Conservation (phyloP, 257 asterid genomes). For the Forsythia suspensa region DNA sequence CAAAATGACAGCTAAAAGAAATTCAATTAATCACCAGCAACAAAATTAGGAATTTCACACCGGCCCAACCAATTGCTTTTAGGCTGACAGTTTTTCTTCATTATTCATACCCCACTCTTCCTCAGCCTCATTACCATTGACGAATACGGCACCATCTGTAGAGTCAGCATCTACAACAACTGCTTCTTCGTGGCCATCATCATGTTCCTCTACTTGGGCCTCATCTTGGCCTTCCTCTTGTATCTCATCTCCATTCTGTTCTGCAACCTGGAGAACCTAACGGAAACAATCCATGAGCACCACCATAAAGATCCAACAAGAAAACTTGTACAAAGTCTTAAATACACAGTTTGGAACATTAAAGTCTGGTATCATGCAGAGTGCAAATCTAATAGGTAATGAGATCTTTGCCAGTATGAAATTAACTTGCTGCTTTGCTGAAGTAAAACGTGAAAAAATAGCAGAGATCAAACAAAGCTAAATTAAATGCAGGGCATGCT, state of each 20-base stretch:
- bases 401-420: background rate
- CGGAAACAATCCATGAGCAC: conserved; percentile 16
- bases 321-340: background rate
- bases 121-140: conserved; percentile 76
- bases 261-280: conserved; percentile 33
- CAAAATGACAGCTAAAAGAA: conserved; percentile 47
- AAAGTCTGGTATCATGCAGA: background rate
- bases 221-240: conserved; percentile 43
- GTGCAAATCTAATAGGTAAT: background rate
- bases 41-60: conserved; percentile 68
- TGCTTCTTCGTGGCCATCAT: conserved; percentile 66
- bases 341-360: background rate
- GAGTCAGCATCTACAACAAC: conserved; percentile 82
- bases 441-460: background rate
- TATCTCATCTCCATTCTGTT: conserved; percentile 63
- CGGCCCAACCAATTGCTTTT: conserved; percentile 76
- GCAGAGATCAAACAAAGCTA: background rate
- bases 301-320: background rate
- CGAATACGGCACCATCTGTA: conserved; percentile 72
- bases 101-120: conserved; percentile 94
- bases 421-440: background rate
- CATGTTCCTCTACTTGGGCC: conserved; percentile 50
- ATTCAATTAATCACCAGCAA: conserved; percentile 72
- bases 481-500: background rate
- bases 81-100: conserved; percentile 84